Base-by-base conservation (phyloP, 176 grass and related monocot genomes). In the Dendrocalamus sinicus region DNA sequence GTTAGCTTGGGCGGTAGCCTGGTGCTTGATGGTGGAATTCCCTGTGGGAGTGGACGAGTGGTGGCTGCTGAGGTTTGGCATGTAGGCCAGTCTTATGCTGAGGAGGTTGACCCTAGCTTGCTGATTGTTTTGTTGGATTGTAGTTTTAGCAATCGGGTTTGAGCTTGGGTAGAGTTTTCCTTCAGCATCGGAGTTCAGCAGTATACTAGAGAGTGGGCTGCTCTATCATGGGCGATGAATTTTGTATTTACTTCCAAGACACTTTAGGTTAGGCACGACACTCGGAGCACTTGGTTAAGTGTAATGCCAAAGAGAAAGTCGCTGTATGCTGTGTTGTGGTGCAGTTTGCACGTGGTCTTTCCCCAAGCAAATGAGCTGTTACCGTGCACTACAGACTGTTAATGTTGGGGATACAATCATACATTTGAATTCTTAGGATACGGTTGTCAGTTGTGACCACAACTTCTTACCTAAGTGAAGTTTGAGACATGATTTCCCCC, bases 91-190 rank as follows among this genome's bases (percentile, higher is more conserved):
- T 80, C 58, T 28, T 74, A 53, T 13, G 9, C 15, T 63, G 39
- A 50, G 70, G 85, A 65, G 77, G 68, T 80, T 44, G 43, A 80
- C 67, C 69, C 24, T 53, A 41, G 77, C 28, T 79, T 1, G 9
- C 20, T 80, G 50, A 45, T 50, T 7, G 47, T 17, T 72, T 62
- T 58, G 19, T 58, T n/a, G 55, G 20, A 59, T 59, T n/a, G 57
- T 59, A n/a, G 57, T 59, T 59, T n/a, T 64, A 24, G 41, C 50
- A 69, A 41, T 39, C 32, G 3, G 32, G 32, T 35, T 35, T 44
- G 43, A 44, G 8, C 43, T 44, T 44, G 1, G 7, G 43, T 37
- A 14, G 46, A 22, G 28, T 2, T 52, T 26, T 48, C 71, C 26
- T 30, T 52, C 8, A 52, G 46, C 46, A 74, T 51, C 46, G 17